phyloP scores from a whole-genome alignment of 257 asterid species.

The Solanum chiquidenum region DNA sequence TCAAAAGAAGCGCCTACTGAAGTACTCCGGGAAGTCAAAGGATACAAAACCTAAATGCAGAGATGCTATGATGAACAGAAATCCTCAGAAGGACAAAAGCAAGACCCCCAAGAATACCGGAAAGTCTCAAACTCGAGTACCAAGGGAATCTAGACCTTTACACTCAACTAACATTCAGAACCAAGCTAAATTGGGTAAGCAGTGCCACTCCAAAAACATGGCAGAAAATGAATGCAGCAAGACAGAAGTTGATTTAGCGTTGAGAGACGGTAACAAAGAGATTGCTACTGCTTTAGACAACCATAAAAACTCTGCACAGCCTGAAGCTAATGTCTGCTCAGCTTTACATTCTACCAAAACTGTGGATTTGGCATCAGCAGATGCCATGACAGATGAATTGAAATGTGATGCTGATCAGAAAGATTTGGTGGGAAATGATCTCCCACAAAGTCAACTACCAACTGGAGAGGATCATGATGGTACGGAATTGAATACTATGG shows the following conservation, averaged over 20 bases:
- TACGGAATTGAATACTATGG: not conserved
- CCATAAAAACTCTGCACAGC: slow-evolving; percentile 3
- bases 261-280: not conserved
- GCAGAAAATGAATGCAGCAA: not conserved
- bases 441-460: slow-evolving; percentile 7
- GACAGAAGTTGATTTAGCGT: not conserved
- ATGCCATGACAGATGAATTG: slow-evolving; percentile 5
- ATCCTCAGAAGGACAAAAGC: slow-evolving; percentile 21
- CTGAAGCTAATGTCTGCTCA: slow-evolving; percentile 9
- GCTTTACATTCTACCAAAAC: not conserved
- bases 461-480: slow-evolving; percentile 11
- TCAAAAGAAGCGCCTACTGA: slow-evolving; percentile 35
- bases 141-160: not conserved
- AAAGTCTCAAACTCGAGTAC: slow-evolving; percentile 10
- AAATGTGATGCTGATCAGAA: not conserved
- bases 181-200: slow-evolving; percentile 5
- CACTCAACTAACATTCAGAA: slow-evolving; percentile 6
- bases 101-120: slow-evolving; percentile 3
- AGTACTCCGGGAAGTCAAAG: slow-evolving; percentile 26
- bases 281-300: not conserved
- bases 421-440: slow-evolving; percentile 9
- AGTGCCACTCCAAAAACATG: not conserved
- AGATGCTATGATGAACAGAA: slow-evolving; percentile 13
- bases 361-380: slow-evolving; percentile 5
- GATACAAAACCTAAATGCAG: slow-evolving; percentile 1